Evolutionary conservation across 495 filamentous ascomycete genomes (phyloP), one percentile per base, ranked within the genome.

Genomic region (Xylaria sp.): DNA sequence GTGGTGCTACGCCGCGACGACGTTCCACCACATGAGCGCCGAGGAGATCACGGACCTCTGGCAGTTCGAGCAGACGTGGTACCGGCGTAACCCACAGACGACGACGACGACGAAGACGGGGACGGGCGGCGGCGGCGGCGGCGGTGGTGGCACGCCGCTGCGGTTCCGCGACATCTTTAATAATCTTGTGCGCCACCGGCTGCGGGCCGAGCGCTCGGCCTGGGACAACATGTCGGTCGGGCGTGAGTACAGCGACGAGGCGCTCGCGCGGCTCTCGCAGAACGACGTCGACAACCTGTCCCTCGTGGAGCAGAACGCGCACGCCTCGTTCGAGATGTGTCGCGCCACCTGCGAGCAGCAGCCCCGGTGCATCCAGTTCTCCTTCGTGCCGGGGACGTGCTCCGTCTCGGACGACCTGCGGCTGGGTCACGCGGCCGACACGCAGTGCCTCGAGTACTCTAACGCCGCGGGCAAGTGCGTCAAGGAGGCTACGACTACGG

Each of bases 1-100:
- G 0, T 85, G 83, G 83, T 85, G 83, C 61, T 84, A 78, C 53
- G 82, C 82, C 0, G 80, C 73, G 17, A 73, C 83, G 19, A 82
- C 81, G 0, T 84, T 82, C 68, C 83, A 85, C 66, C 82, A 85
- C 67, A 84, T 85, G 82, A 74, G 46, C 40, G 71, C 74, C 3
- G 74, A 74, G 15, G 83, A 84, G 67, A 82, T 84, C n/a, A 72
- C 78, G 57, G 71, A 69, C 21, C 78, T 85, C 76, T 85, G 80
- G 81, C 59, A 69, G 15, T 84, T 85, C 72, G 83, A 85, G 43
- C 80, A 80, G 44, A 66, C 71, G 1, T 86, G 81, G 80, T 82
- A 83, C 59, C 67, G 68, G 40, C 35, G 63, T 0, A 62, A 71
- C 21, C 64, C 66, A n/a, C n/a, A n/a, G n/a, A n/a, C n/a, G n/a